These are phyloP conservation scores for Chalciporus chontae DNA, from an alignment of 768 basidiomycete genomes.

Conservation along the genomic window DNA sequence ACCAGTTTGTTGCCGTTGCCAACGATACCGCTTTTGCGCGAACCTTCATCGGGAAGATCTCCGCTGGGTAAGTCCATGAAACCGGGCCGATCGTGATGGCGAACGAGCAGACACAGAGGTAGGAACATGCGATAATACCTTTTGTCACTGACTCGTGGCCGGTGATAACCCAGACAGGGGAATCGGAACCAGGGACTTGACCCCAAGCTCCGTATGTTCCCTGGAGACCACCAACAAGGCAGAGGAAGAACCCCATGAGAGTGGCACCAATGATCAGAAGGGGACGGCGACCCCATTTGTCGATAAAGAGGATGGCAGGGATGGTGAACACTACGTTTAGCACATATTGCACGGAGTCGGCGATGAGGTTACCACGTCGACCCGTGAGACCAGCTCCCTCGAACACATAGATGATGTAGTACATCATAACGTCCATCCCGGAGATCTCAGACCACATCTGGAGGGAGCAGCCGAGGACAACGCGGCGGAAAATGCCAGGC, in stretches of 20 bases:
- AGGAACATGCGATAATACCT: slow-evolving; percentile 74
- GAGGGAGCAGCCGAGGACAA: slow-evolving; percentile 60
- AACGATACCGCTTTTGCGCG: slow-evolving; percentile 58
- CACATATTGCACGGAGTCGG: slow-evolving; percentile 60
- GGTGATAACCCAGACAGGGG: slow-evolving; percentile 57
- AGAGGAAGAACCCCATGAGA: slow-evolving; percentile 74
- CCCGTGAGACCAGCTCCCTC: slow-evolving; percentile 76
- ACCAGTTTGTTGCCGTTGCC: slow-evolving; percentile 48
- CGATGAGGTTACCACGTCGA: slow-evolving; percentile 69
- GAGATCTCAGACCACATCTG: slow-evolving; percentile 83
- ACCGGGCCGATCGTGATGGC: slow-evolving; percentile 76
- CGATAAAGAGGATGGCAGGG: slow-evolving; percentile 60
- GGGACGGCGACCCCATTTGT: slow-evolving; percentile 76
- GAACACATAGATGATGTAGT: slow-evolving; percentile 61
- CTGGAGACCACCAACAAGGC: slow-evolving; percentile 74
- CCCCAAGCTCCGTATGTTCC: slow-evolving; percentile 66
- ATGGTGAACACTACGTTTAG: slow-evolving; percentile 40
- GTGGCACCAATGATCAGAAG: slow-evolving; percentile 65
- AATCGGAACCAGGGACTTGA: slow-evolving; percentile 29
- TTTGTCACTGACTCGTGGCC: slow-evolving; percentile 55
- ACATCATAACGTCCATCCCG: slow-evolving; percentile 84
- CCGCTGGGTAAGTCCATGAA: slow-evolving; percentile 72
- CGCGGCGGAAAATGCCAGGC: slow-evolving; percentile 64
- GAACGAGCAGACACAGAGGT: slow-evolving; percentile 72
- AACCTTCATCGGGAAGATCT: slow-evolving; percentile 65